phyloP scores from a whole-genome alignment of 2,329 filamentous ascomycete genomes.

The Colletotrichum tabaci region DNA sequence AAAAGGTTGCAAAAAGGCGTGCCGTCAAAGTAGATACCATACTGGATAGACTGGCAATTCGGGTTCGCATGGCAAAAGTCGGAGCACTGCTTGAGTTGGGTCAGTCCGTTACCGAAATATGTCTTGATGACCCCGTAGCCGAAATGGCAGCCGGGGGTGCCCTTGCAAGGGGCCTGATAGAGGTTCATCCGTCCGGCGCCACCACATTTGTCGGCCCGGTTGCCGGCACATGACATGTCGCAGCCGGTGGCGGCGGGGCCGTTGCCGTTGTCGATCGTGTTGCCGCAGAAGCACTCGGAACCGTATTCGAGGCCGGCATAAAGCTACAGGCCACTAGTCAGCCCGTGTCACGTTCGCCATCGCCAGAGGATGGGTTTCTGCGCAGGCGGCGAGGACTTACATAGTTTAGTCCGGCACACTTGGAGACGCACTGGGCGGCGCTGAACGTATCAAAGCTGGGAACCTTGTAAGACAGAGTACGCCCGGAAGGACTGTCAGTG shows the following conservation, averaged over 20 bases:
- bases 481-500: conserved; percentile 9
- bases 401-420: conserved; percentile 3
- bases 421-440: conserved; percentile 19
- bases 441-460: conserved; percentile 11
- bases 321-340: neutral
- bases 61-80: conserved; percentile 1
- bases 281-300: conserved; percentile 67
- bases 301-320: conserved; percentile 67
- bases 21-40: neutral
- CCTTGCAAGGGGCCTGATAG: conserved; percentile 43
- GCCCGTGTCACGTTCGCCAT: too few species aligned
- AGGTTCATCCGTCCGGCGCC: conserved; percentile 59
- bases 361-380: neutral
- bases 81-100: neutral
- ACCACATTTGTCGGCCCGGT: conserved; percentile 59
- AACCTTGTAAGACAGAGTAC: conserved; percentile 7
- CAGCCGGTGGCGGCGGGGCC: conserved; percentile 56
- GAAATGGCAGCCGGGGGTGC: conserved; percentile 1
- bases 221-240: conserved; percentile 67
- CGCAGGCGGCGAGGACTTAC: neutral
- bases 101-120: too few species aligned
- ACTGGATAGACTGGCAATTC: neutral
- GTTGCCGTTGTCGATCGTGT: conserved; percentile 60
- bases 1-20: conserved; percentile 20
- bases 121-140: neutral